phyloP scores from a whole-genome alignment of 495 filamentous ascomycete species.

The Bacidia gigantensis region DNA sequence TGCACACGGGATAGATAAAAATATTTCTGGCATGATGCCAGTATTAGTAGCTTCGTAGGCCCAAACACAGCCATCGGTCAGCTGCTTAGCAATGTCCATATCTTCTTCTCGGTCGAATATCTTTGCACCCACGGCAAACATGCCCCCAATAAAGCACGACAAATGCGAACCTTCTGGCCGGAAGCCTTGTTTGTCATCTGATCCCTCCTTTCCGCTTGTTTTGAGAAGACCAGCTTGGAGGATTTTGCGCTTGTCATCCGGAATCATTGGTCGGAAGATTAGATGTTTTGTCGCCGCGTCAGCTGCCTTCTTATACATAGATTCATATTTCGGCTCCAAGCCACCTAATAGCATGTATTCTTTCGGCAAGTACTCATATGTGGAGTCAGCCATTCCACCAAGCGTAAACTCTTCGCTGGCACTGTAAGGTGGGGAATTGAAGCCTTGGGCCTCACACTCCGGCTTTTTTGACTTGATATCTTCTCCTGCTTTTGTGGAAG shows the following conservation, averaged over 20 bases:
- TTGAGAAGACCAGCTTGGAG: constrained; percentile 54
- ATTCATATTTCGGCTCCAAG: constrained; percentile 61
- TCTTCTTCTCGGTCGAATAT: constrained; percentile 70
- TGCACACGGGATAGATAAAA: constrained; percentile 53
- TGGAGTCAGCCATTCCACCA: constrained; percentile 76
- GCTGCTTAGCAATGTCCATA: constrained; percentile 63
- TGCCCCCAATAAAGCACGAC: constrained; percentile 83
- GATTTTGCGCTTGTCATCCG: constrained; percentile 52
- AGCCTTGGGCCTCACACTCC: constrained; percentile 41
- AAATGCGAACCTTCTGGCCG: constrained; percentile 55
- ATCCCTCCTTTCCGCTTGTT: constrained; percentile 15
- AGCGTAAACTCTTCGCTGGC: constrained; percentile 28
- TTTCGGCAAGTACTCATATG: constrained; percentile 94
- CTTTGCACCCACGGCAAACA: constrained; percentile 82
- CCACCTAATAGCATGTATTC: constrained; percentile 66
- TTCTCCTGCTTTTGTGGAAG: not conserved
- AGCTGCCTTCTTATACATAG: constrained; percentile 63
- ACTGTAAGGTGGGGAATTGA: constrained; percentile 25
- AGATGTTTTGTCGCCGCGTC: constrained; percentile 61
- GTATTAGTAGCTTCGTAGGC: constrained; percentile 68
- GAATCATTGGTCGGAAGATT: constrained; percentile 74
- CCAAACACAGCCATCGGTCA: constrained; percentile 92
- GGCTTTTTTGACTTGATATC: not conserved
- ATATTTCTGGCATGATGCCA: constrained; percentile 84
- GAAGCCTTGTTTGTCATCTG: constrained; percentile 6